Conservation (phyloP, 768 basidiomycete species). For the Amanita exitialis region DNA sequence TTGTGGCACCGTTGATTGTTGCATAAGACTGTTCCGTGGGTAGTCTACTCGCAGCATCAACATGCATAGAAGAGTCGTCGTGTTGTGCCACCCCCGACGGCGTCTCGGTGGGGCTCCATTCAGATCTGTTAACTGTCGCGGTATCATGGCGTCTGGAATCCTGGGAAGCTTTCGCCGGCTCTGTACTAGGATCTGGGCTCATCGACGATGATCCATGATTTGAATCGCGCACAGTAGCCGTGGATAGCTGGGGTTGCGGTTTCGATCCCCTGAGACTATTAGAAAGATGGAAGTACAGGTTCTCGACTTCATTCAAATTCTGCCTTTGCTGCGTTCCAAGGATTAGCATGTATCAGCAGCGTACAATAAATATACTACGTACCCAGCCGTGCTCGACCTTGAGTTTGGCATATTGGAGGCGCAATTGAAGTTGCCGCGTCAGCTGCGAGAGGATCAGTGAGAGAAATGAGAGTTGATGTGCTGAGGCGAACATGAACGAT, state of each 20-base stretch:
- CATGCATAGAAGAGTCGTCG: not conserved
- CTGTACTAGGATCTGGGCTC: not conserved
- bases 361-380: conserved; percentile 23
- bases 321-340: conserved; percentile 52
- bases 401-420: conserved; percentile 66
- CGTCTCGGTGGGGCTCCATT: not conserved
- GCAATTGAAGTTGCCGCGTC: conserved; percentile 60
- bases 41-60: not conserved
- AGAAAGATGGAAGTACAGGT: conserved; percentile 70
- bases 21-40: not conserved
- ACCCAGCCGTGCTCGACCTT: conserved; percentile 83
- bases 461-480: not conserved
- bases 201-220: not conserved
- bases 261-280: conserved; percentile 27
- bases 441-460: conserved; percentile 29
- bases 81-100: not conserved
- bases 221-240: not conserved
- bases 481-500: conserved; percentile 40
- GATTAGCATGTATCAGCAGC: not conserved
- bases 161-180: not conserved
- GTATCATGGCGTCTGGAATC: not conserved
- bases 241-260: not conserved
- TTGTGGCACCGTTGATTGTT: not conserved
- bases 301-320: conserved; percentile 73
- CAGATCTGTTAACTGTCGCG: not conserved